Evolutionary conservation across 768 basidiomycete genomes (phyloP).

Genomic region (Calocera cornea): DNA sequence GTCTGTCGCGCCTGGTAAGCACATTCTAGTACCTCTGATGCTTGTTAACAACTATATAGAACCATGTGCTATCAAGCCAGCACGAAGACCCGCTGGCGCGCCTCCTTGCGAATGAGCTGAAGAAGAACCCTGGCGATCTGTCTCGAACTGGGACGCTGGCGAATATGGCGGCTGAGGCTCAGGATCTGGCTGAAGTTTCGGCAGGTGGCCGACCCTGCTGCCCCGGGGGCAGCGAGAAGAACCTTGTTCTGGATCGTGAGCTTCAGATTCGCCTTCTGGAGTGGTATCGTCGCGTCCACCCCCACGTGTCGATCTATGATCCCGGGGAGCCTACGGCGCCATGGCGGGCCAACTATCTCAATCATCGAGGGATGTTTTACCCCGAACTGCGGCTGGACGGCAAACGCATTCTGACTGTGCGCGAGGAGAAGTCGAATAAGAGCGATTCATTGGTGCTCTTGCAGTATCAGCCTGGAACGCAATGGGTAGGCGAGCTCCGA

Average conservation of each 20-base stretch:
- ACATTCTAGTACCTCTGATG: not conserved
- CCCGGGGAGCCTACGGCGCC: not conserved
- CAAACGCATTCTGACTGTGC: not conserved
- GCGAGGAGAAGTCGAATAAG: not conserved
- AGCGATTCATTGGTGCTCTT: not conserved
- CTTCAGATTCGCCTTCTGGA: not conserved
- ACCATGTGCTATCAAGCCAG: not conserved
- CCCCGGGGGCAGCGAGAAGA: not conserved
- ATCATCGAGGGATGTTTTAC: not conserved
- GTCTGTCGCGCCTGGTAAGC: not conserved
- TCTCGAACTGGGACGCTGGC: not conserved
- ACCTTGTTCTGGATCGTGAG: not conserved
- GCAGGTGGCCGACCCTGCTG: not conserved
- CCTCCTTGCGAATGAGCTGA: not conserved
- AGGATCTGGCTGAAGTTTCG: not conserved
- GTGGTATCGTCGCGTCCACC: not conserved
- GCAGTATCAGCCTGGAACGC: not conserved
- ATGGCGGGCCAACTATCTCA: not conserved
- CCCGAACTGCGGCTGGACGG: not conserved
- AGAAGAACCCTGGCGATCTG: not conserved
- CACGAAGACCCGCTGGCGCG: not conserved
- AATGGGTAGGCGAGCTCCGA: not conserved
- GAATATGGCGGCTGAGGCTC: not conserved
- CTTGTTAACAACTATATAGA: not conserved
- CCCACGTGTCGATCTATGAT: not conserved